Conservation (phyloP, 176 grass and related monocot species). For the Raddia guianensis region DNA sequence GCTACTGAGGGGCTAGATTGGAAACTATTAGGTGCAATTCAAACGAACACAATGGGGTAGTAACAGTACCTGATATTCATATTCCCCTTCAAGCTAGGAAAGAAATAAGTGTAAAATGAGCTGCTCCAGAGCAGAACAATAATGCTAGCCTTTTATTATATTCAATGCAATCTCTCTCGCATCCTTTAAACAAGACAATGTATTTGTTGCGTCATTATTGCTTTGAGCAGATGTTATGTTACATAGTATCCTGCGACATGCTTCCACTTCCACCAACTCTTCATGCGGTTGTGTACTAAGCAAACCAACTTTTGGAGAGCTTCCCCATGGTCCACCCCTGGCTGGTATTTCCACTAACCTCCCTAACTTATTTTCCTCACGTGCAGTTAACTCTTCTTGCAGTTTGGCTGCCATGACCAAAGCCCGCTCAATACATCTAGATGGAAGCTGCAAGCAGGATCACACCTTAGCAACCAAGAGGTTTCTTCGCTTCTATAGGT, state of each 20-base stretch:
- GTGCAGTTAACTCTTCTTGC: slow-evolving; percentile 59
- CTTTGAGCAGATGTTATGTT: slow-evolving; percentile 43
- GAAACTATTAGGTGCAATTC: background rate
- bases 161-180: slow-evolving; percentile 53
- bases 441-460: slow-evolving; percentile 66
- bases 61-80: slow-evolving; percentile 26
- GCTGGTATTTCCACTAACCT: slow-evolving; percentile 1
- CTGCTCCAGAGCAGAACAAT: background rate
- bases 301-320: slow-evolving; percentile 9
- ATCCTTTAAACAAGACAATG: slow-evolving; percentile 56
- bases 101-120: background rate
- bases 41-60: background rate
- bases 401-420: slow-evolving; percentile 75
- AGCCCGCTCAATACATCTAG: slow-evolving; percentile 69
- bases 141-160: slow-evolving; percentile 35
- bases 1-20: background rate
- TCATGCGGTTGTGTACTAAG: slow-evolving; percentile 29
- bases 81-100: background rate
- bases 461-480: slow-evolving; percentile 6
- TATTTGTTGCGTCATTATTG: background rate
- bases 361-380: slow-evolving; percentile 34
- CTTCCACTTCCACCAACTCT: slow-evolving; percentile 49
- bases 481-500: background rate
- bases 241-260: slow-evolving; percentile 48
- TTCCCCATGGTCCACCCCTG: slow-evolving; percentile 10